phyloP scores from a whole-genome alignment of 805 yeast genomes.

The Wickerhamiella spandovensis region DNA sequence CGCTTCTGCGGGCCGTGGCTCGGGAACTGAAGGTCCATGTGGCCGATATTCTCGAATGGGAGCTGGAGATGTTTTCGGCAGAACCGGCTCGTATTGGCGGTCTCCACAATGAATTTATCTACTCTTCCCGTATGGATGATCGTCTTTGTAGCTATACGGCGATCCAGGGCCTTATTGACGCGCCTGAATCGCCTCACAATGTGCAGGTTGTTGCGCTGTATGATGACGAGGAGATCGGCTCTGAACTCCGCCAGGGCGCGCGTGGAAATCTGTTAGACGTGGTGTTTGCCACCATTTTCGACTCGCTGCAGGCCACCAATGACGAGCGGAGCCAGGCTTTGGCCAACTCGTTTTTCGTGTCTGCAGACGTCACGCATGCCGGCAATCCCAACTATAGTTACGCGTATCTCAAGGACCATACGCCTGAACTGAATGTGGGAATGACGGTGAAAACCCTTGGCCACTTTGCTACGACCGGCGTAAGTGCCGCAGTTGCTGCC shows the following conservation, averaged over 20 bases:
- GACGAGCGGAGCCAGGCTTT: conserved; percentile 29
- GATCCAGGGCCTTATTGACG: conserved; percentile 41
- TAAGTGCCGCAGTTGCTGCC: conserved; percentile 56
- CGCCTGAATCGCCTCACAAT: conserved; percentile 22
- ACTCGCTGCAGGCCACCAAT: conserved; percentile 28
- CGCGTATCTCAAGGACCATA: conserved; percentile 60
- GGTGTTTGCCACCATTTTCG: conserved; percentile 36
- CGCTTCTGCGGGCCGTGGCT: conserved; percentile 53
- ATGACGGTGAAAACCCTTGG: conserved; percentile 69
- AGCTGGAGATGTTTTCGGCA: conserved; percentile 65
- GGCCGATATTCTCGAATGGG: conserved; percentile 49
- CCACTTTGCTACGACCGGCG: conserved; percentile 70
- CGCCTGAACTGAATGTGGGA: conserved; percentile 68
- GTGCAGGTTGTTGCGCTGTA: conserved; percentile 47
- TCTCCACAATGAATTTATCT: conserved; percentile 53
- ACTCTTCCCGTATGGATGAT: conserved; percentile 74
- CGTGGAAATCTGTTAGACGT: conserved; percentile 58
- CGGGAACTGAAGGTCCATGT: conserved; percentile 42
- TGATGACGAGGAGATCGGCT: conserved; percentile 76
- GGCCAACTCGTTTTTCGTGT: conserved; percentile 62
- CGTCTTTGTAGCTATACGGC: conserved; percentile 70
- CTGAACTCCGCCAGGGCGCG: conserved; percentile 66
- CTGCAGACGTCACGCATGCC: conserved; percentile 74
- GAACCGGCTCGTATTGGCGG: conserved; percentile 71
- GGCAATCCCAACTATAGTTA: conserved; percentile 56